phyloP scores from a whole-genome alignment of 2,329 filamentous ascomycete genomes.

The Metarhizium anisopliae region DNA sequence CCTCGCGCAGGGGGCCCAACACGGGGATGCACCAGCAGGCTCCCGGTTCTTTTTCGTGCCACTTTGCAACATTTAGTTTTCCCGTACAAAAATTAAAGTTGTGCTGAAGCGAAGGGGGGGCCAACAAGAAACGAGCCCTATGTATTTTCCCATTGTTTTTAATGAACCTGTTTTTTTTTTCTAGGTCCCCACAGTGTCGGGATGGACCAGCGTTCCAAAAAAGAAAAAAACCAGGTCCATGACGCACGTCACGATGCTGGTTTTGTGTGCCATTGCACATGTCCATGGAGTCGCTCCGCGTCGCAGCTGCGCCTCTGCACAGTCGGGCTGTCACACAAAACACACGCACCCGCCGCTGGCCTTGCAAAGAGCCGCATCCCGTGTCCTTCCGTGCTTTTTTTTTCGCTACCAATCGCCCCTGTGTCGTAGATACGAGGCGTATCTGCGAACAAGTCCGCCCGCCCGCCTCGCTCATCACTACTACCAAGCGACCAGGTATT shows the following conservation, averaged over 20 bases:
- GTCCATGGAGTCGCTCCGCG: neutral
- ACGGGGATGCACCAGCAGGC: too few species aligned
- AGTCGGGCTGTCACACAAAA: neutral
- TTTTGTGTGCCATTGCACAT: slow-evolving; percentile 3
- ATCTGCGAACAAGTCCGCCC: neutral
- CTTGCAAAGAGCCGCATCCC: neutral
- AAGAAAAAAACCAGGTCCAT: neutral
- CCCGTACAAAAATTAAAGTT: too few species aligned
- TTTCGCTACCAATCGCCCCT: neutral
- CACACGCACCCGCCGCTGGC: neutral
- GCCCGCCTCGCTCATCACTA: neutral
- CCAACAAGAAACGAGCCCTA: too few species aligned
- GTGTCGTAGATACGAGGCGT: neutral
- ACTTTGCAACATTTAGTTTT: too few species aligned
- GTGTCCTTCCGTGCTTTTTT: neutral
- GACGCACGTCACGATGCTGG: slow-evolving; percentile 5
- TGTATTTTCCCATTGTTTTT: too few species aligned
- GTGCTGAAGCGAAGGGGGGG: too few species aligned
- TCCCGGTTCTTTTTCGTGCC: slow-evolving; percentile 19
- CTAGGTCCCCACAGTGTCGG: too few species aligned
- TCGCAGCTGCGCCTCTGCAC: neutral
- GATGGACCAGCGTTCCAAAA: too few species aligned
- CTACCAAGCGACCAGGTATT: too few species aligned
- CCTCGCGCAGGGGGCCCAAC: neutral
- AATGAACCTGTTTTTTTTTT: too few species aligned